A percentile compares a stretch with the other conserved stretches of the same genome.
Conservation (phyloP, 2,329 filamentous ascomycete genomes). For the Talaromyces sp. region DNA sequence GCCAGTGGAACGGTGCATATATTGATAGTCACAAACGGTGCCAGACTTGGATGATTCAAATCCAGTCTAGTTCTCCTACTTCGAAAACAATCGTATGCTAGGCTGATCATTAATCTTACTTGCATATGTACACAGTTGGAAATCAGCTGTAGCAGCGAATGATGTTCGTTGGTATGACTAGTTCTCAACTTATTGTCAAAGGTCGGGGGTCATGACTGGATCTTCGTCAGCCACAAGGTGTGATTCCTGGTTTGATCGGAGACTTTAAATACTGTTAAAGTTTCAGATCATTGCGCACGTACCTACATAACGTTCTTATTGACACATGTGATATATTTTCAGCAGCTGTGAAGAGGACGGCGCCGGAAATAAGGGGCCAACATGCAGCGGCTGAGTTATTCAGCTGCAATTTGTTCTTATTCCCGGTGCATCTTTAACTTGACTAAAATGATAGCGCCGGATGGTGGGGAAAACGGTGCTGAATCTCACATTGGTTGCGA, state of each 20-base stretch:
- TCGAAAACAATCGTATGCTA: background rate
- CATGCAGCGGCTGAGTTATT: background rate
- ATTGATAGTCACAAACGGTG: too few relatives aligned
- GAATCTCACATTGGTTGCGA: background rate
- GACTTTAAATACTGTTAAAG: background rate
- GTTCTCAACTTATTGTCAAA: background rate
- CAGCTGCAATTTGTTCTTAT: constrained; percentile 2
- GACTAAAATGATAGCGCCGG: background rate
- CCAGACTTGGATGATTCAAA: background rate
- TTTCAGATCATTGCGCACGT: background rate
- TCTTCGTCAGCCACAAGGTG: background rate
- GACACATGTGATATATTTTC: background rate
- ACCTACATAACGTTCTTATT: background rate
- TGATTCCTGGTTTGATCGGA: background rate
- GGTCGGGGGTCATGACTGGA: background rate
- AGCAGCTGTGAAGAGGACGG: too few relatives aligned
- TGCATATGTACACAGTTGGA: background rate
- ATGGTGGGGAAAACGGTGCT: background rate
- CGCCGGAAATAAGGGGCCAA: background rate
- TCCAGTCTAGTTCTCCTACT: background rate
- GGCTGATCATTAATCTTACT: background rate
- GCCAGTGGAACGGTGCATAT: background rate
- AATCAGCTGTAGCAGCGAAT: background rate
- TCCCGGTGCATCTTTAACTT: background rate
- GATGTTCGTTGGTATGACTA: background rate